Conservation (phyloP, 345 rosid genomes). For the Litchi chinensis region DNA sequence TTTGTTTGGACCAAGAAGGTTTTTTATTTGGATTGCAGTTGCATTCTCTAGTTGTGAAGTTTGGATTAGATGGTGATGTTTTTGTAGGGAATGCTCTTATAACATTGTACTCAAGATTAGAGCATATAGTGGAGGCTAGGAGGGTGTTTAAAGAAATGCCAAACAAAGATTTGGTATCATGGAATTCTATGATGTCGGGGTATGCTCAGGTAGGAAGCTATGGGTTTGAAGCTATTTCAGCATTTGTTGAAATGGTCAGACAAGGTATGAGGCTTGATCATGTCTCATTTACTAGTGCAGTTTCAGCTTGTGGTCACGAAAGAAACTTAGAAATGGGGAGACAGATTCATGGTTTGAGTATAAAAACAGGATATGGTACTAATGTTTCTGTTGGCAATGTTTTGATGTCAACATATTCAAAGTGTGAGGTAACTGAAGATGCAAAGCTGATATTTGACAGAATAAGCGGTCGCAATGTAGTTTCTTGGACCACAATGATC, state of each 20-base stretch:
- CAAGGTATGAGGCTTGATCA: conserved; percentile 74
- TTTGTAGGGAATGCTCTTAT: conserved; percentile 81
- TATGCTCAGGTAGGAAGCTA: conserved; percentile 61
- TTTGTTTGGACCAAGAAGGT: conserved; percentile 56
- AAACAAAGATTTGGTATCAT: conserved; percentile 68
- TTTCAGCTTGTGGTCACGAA: conserved; percentile 77
- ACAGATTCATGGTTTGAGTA: conserved; percentile 75
- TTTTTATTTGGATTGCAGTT: conserved; percentile 68
- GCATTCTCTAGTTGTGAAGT: conserved; percentile 55
- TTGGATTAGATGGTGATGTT: conserved; percentile 58
- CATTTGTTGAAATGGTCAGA: conserved; percentile 62
- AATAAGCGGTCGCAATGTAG: conserved; percentile 69
- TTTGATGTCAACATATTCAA: conserved; percentile 74
- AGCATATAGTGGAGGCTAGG: conserved; percentile 51
- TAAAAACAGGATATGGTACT: conserved; percentile 64
- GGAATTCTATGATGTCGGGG: conserved; percentile 89
- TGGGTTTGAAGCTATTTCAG: conserved; percentile 56
- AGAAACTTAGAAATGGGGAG: conserved; percentile 59
- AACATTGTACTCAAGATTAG: conserved; percentile 68
- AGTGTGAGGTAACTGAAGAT: conserved; percentile 57
- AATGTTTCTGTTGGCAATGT: conserved; percentile 68
- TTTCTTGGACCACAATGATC: conserved; percentile 90
- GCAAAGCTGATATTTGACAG: conserved; percentile 54
- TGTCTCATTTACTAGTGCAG: conserved; percentile 75
- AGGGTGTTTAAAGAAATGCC: conserved; percentile 70